Percentiles rank a stretch among this genome's conserved stretches.
Conservation (phyloP, 2,329 filamentous ascomycete species). For the Neofusicoccum ribis region DNA sequence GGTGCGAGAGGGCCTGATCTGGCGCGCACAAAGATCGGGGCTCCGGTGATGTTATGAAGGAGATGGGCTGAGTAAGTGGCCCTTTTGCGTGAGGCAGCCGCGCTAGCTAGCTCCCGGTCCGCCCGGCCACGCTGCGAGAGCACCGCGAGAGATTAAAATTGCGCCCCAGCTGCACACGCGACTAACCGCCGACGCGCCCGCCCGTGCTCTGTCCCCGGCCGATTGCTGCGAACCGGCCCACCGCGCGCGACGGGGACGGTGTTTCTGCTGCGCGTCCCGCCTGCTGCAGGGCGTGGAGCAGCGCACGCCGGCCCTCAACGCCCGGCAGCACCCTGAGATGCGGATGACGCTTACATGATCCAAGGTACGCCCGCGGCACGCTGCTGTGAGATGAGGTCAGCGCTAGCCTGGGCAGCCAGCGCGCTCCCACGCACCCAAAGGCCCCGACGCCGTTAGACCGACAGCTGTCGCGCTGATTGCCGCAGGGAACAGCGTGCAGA, state of each 20-base stretch:
- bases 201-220: slow-evolving; percentile 5
- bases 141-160: slow-evolving; percentile 6
- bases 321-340: background rate
- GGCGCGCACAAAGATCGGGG: slow-evolving; percentile 10
- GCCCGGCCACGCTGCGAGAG: background rate
- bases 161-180: slow-evolving; percentile 16
- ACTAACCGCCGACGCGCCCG: slow-evolving; percentile 11
- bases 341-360: slow-evolving; percentile 16
- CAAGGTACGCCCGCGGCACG: background rate
- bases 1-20: slow-evolving; percentile 1
- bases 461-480: slow-evolving; percentile 1
- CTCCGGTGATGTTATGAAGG: slow-evolving; percentile 18
- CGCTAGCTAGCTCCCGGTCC: slow-evolving; percentile 13
- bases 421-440: background rate
- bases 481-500: slow-evolving; percentile 6
- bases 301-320: background rate
- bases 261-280: background rate
- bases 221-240: slow-evolving; percentile 8
- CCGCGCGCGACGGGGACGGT: background rate
- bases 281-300: background rate
- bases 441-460: background rate
- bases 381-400: slow-evolving; percentile 15
- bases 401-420: background rate
- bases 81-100: slow-evolving; percentile 11
- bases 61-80: slow-evolving; percentile 21